phyloP scores from a whole-genome alignment of 164 flowering plant genomes.

The Kingdonia uniflora region DNA sequence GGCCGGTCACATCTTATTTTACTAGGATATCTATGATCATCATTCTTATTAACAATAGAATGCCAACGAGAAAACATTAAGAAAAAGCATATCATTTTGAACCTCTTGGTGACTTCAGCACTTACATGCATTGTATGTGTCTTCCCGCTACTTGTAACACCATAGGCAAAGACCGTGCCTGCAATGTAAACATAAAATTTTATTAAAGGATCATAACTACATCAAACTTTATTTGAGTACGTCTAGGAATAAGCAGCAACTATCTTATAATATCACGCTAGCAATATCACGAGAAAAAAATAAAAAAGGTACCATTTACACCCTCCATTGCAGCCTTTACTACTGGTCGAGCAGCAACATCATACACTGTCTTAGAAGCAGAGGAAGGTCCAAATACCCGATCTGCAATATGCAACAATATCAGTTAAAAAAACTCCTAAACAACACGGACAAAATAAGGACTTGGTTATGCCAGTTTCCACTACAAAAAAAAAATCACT shows the following conservation, averaged over 20 bases:
- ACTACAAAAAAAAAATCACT: no score
- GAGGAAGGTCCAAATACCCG: constrained; percentile 80
- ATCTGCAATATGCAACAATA: constrained; percentile 33
- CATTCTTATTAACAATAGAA: background rate
- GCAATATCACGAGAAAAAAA: background rate
- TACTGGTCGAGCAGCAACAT: constrained; percentile 90
- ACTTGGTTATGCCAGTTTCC: no score
- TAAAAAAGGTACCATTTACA: constrained; percentile 48
- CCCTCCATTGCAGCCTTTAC: constrained; percentile 98
- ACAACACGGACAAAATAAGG: background rate
- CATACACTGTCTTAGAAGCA: constrained; percentile 64
- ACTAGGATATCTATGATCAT: no score
- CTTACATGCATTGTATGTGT: constrained; percentile 99
- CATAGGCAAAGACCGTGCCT: constrained; percentile 99
- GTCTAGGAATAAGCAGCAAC: background rate
- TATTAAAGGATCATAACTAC: background rate
- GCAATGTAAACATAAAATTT: no score
- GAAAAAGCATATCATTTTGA: constrained; percentile 3
- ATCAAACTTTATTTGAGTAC: background rate
- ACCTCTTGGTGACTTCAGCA: background rate
- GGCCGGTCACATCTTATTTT: no score
- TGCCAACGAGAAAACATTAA: no score
- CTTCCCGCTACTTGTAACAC: constrained; percentile 99
- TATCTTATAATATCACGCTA: background rate
- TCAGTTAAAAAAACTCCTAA: background rate